Evolutionary conservation across 768 basidiomycete species (phyloP).

Genomic region (Leccinum variicolor): DNA sequence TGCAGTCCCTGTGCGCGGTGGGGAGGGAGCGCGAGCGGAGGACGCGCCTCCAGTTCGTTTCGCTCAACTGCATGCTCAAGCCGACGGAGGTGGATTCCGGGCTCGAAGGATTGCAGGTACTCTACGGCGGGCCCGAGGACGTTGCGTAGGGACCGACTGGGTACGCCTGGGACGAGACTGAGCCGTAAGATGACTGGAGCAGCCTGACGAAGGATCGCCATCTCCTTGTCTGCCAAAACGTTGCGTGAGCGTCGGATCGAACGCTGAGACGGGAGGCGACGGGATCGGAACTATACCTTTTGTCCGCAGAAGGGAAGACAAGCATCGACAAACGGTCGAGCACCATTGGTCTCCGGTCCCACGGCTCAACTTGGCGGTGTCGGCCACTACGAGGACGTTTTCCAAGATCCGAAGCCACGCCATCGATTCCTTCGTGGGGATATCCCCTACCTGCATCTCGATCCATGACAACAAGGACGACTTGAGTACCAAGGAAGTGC

Average conservation of each 20-base stretch:
- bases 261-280: neutral
- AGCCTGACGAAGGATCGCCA: conserved; percentile 20
- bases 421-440: conserved; percentile 37
- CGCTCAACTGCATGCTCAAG: neutral
- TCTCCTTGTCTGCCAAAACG: conserved; percentile 15
- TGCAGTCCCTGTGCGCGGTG: neutral
- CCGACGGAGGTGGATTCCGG: conserved; percentile 3
- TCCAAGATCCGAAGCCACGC: conserved; percentile 67
- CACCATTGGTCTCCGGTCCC: conserved; percentile 63
- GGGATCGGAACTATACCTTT: conserved; percentile 10
- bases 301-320: conserved; percentile 26
- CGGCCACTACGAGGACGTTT: conserved; percentile 53
- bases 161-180: conserved; percentile 30
- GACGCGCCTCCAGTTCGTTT: neutral
- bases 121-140: conserved; percentile 31
- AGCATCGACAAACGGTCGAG: conserved; percentile 48
- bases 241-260: neutral
- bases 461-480: conserved; percentile 77
- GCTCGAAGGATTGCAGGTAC: conserved; percentile 31
- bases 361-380: conserved; percentile 48
- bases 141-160: conserved; percentile 23
- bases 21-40: conserved; percentile 13
- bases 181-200: conserved; percentile 36
- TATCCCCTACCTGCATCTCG: conserved; percentile 56
- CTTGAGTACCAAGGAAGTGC: conserved; percentile 67